phyloP scores from a whole-genome alignment of 495 filamentous ascomycete genomes.

The Thermochaetoides thermophila region DNA sequence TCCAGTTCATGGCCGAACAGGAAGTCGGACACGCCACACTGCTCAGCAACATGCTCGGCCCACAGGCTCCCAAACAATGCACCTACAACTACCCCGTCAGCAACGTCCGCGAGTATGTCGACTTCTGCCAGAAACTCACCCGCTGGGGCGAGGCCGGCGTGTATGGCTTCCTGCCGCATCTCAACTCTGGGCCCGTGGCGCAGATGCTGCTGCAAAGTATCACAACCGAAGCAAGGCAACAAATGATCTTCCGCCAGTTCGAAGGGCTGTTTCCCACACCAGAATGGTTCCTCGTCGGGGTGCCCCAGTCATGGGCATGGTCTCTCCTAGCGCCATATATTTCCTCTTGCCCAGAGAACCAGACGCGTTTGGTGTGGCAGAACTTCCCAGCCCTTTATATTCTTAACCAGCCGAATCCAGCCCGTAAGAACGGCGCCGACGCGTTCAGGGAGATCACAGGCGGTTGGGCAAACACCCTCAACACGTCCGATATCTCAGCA shows the following conservation, averaged over 20 bases:
- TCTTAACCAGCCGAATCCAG: conserved; percentile 63
- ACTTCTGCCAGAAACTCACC: conserved; percentile 78
- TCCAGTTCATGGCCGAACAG: conserved; percentile 77
- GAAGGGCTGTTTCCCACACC: conserved; percentile 73
- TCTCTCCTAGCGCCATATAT: conserved; percentile 75
- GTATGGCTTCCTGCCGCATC: conserved; percentile 69
- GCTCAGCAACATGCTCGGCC: conserved; percentile 67
- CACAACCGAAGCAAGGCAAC: conserved; percentile 73
- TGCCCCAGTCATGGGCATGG: conserved; percentile 83
- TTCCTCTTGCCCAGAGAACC: conserved; percentile 56
- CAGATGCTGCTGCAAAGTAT: conserved; percentile 63
- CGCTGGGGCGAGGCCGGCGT: conserved; percentile 72
- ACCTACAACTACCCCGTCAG: conserved; percentile 70
- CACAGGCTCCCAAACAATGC: conserved; percentile 59
- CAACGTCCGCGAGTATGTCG: conserved; percentile 64
- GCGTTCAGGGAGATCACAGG: conserved; percentile 42
- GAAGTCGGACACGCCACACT: conserved; percentile 70
- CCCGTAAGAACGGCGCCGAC: conserved; percentile 40
- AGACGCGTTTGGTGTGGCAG: conserved; percentile 71
- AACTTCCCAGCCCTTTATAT: conserved; percentile 70
- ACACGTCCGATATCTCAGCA: conserved; percentile 20
- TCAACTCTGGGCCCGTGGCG: conserved; percentile 61
- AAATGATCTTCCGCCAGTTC: conserved; percentile 81
- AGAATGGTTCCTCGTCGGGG: conserved; percentile 68
- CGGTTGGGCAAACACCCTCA: conserved; percentile 27